phyloP scores from a whole-genome alignment of 179 eudicot species.

The Sideroxylon spinosum region DNA sequence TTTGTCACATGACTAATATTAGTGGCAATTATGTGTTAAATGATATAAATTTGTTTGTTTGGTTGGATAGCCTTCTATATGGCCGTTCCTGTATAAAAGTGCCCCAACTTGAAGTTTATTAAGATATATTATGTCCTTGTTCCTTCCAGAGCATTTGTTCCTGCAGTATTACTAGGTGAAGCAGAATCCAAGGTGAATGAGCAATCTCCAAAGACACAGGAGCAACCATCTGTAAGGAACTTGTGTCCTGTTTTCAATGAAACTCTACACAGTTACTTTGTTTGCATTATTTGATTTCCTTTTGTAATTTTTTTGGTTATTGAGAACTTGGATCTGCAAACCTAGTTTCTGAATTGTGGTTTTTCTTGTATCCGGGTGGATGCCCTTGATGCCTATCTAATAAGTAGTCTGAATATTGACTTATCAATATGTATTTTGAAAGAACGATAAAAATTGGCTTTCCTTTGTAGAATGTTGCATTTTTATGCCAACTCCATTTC shows the following conservation, averaged over 20 bases:
- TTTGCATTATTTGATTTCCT: background rate
- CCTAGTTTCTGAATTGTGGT: too few relatives aligned
- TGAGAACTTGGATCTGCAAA: too few relatives aligned
- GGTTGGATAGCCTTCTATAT: slow-evolving; percentile 12
- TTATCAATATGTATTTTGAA: too few relatives aligned
- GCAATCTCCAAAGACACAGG: slow-evolving; percentile 68
- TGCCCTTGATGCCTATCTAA: too few relatives aligned
- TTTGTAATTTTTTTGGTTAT: background rate
- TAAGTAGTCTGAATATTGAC: too few relatives aligned
- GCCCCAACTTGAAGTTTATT: slow-evolving; percentile 2
- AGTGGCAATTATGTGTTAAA: background rate
- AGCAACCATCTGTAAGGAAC: slow-evolving; percentile 54
- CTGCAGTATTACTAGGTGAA: slow-evolving; percentile 94
- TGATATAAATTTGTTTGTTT: background rate
- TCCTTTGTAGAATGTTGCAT: background rate
- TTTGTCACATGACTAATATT: background rate
- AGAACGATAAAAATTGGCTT: background rate
- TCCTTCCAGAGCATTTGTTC: slow-evolving; percentile 86
- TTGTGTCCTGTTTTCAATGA: background rate
- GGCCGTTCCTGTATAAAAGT: background rate
- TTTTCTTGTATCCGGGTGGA: too few relatives aligned
- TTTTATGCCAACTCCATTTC: background rate
- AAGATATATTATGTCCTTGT: slow-evolving; percentile 3
- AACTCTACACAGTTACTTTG: background rate
- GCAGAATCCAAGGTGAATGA: slow-evolving; percentile 74